A percentile compares a stretch with the other conserved stretches of the same genome.
phyloP scores from a whole-genome alignment of 768 basidiomycete species.

The Daedalea quercina region DNA sequence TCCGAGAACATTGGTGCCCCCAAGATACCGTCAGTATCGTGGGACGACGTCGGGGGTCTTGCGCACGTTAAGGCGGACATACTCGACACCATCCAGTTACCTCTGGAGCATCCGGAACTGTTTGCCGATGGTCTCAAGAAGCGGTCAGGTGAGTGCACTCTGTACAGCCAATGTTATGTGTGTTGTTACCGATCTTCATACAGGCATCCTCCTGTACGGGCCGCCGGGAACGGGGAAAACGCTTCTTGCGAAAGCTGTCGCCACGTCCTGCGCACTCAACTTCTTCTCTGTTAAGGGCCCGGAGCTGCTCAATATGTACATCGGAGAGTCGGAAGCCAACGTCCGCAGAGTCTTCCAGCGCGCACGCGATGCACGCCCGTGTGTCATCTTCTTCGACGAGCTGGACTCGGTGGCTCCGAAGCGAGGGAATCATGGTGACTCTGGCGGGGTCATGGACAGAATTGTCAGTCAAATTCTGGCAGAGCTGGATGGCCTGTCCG shows the following conservation, averaged over 20 bases:
- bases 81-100: constrained; percentile 91
- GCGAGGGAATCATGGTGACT: constrained; percentile 91
- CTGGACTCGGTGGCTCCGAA: constrained; percentile 93
- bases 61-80: constrained; percentile 86
- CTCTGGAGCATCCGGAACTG: constrained; percentile 83
- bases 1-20: constrained; percentile 95
- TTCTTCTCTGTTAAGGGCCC: constrained; percentile 98
- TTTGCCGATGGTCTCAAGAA: constrained; percentile 92
- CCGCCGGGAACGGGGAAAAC: constrained; percentile 97
- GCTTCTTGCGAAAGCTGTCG: constrained; percentile 91
- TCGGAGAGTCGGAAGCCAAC: constrained; percentile 97
- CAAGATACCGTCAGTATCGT: constrained; percentile 89
- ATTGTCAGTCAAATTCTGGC: constrained; percentile 94
- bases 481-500: constrained; percentile 87
- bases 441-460: constrained; percentile 96
- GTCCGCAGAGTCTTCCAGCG: constrained; percentile 88
- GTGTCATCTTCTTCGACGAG: constrained; percentile 96
- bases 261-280: constrained; percentile 90
- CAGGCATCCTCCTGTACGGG: constrained; percentile 88
- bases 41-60: constrained; percentile 97
- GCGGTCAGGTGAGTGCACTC: constrained; percentile 66
- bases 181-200: not conserved
- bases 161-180: not conserved
- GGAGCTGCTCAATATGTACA: constrained; percentile 96
- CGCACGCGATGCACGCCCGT: constrained; percentile 87